Evolutionary conservation across 257 asterid genomes (phyloP), one percentile per base, ranked within the genome.

Genomic region (Capsicum baccatum): DNA sequence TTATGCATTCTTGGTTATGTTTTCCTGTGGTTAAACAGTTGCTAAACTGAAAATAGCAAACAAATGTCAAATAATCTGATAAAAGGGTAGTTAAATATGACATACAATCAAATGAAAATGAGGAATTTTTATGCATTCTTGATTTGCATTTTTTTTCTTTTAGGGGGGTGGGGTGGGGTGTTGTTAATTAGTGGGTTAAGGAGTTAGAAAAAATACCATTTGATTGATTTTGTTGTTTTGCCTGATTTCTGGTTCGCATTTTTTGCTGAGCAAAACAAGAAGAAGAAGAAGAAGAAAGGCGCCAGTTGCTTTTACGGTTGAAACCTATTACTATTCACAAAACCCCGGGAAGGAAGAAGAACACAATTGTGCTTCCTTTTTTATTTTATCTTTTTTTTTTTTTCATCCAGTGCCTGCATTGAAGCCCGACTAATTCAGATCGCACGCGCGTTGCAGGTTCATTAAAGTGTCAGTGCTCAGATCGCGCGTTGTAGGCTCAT

Each of bases 181-280:
- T 26, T 26, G 26, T 26, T 26, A 26, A 26, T 26, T 26, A 26
- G 33, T 26, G 33, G 33, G 33, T 26, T 8, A 37, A 21, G 21
- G 67, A 47, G 56, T 14, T 35, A 57, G 14, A 33, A 78, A 79
- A 42, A 85, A 48, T 86, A 91, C 97, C 92, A 39, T 83, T 81
- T 85, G 91, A 81, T 63, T 86, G 87, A 9, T 71, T 89, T 6
- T 86, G 86, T 79, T 86, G 86, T 88, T 86, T 93, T 83, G 94
- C 86, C 73, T 87, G 90, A 79, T 86, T 91, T 88, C 97, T 88
- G 50, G 94, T 92, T 86, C 91, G 91, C 98, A 94, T 94, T 89
- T 50, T 64, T 83, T 1, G 81, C 62, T 60, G 69, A 50, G 47
- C 17, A 26, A n/a, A 1, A 33, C 6, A 10, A 9, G 39, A 3